Conservation (phyloP, 306 rosid genomes). For the Vachellia pachyceras region DNA sequence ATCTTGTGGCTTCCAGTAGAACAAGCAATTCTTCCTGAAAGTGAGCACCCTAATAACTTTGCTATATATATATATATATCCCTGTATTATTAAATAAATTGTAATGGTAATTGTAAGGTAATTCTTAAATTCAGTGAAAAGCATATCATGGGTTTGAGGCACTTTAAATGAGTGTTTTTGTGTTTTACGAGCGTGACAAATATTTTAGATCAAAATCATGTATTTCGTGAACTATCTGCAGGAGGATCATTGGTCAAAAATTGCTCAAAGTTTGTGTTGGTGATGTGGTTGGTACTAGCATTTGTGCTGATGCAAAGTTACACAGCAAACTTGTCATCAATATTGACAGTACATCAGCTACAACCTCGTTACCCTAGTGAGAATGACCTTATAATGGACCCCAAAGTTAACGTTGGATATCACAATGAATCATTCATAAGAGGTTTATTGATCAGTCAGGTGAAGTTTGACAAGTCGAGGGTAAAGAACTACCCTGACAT, state of each 20-base stretch:
- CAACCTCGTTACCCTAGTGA: not conserved
- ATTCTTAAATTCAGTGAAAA: not conserved
- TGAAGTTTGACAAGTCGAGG: not conserved
- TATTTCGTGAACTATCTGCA: not conserved
- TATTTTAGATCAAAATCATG: no score
- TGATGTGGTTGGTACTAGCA: conserved; percentile 24
- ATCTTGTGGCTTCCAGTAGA: conserved; percentile 26
- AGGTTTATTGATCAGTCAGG: not conserved
- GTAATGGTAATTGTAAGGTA: not conserved
- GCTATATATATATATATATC: not conserved
- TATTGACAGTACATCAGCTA: conserved; percentile 29
- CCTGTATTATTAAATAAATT: not conserved
- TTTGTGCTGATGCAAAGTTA: conserved; percentile 31
- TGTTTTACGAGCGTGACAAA: no score
- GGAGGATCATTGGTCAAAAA: conserved; percentile 22
- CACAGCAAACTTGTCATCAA: conserved; percentile 35
- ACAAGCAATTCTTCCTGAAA: not conserved
- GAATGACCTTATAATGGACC: not conserved
- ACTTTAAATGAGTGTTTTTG: no score
- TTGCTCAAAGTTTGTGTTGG: conserved; percentile 31
- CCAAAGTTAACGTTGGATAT: not conserved
- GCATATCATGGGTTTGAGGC: no score
- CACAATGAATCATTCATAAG: not conserved
- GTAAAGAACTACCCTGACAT: not conserved
- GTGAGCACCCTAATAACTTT: not conserved